Evolutionary conservation across 441 rosid genomes (phyloP), one percentile per base, ranked within the genome.

Genomic region (Rhodomyrtus psidioides): DNA sequence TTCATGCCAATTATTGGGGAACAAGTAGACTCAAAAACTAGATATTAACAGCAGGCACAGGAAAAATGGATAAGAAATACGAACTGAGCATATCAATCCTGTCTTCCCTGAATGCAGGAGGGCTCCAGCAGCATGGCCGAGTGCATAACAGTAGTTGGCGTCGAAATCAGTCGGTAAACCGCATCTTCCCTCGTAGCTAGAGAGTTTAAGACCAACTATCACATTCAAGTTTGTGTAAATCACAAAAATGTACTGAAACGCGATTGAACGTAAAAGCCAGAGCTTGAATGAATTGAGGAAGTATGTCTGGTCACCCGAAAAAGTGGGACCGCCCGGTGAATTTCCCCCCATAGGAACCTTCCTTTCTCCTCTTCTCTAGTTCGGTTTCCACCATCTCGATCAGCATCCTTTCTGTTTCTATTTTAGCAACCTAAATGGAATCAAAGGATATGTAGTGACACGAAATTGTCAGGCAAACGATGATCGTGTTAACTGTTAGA

Each of bases 331-430:
- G 99, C 39, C 98, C 99, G 87, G 90, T 94, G 91, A 98, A 98
- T n/a, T 90, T 86, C 84, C 90, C 91, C 74, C 91, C 91, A 87
- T 95, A 95, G 82, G 92, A 65, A 82, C 99, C 99, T 74, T 85
- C 94, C 86, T 93, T 94, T 89, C 91, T 95, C 91, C 97, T 94
- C 90, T 95, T 96, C 91, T 95, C 98, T 91, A 98, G 87, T 86
- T 96, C 99, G 24, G 95, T 94, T 90, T 98, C 99, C 91, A 94
- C 99, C 99, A 98, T 96, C 87, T 98, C 98, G 89, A 95, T 96
- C 81, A 98, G 95, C 99, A 98, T 98, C 93, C 96, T 98, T 91
- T 96, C 99, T 0, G 99, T 98, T 88, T 98, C 99, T 83, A 98
- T 98, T 92, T 95, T 98, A 60, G 99, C 98, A 88, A 96, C 99